Percentiles rank a stretch among this genome's conserved stretches.
Conservation (phyloP, 2,329 filamentous ascomycete species). For the Ophiocordyceps sinensis region DNA sequence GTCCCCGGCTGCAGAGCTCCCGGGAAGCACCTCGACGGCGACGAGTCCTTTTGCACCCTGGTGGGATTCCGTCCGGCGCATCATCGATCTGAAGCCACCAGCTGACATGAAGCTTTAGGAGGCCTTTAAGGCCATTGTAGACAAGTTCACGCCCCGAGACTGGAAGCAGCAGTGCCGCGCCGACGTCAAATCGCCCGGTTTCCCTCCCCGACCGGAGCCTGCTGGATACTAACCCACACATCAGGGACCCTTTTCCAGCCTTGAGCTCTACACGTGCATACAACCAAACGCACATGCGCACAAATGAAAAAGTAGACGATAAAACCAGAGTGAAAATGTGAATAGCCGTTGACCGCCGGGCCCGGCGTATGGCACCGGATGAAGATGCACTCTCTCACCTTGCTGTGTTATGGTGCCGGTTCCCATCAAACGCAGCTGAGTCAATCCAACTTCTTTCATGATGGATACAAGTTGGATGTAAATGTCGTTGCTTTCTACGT, state of each 20-base stretch:
- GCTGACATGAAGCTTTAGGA: slow-evolving; percentile 29
- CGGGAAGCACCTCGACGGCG: slow-evolving; percentile 74
- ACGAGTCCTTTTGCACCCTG: slow-evolving; percentile 82
- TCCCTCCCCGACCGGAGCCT: slow-evolving; percentile 35
- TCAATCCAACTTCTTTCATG: too few species aligned
- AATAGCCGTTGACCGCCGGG: too few species aligned
- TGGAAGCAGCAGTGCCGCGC: slow-evolving; percentile 49
- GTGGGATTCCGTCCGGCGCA: slow-evolving; percentile 28
- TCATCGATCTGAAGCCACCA: neutral
- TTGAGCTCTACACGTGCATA: too few species aligned
- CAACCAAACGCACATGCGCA: too few species aligned
- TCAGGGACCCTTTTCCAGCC: neutral
- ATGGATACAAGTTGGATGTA: too few species aligned
- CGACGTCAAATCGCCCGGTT: slow-evolving; percentile 26
- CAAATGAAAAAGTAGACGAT: too few species aligned
- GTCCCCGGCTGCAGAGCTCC: slow-evolving; percentile 65
- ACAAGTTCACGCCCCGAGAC: slow-evolving; percentile 71
- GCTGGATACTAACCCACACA: slow-evolving; percentile 27
- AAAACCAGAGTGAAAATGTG: too few species aligned
- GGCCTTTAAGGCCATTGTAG: slow-evolving; percentile 84
- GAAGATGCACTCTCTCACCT: too few species aligned
- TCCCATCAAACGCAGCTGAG: too few species aligned
- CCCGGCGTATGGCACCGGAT: too few species aligned
- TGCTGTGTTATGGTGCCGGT: too few species aligned
- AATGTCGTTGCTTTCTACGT: too few species aligned